These are phyloP conservation scores for Hyaloraphidium curvatum DNA, from an alignment of 192 early-diverging fungal genomes.

Conservation along the genomic window DNA sequence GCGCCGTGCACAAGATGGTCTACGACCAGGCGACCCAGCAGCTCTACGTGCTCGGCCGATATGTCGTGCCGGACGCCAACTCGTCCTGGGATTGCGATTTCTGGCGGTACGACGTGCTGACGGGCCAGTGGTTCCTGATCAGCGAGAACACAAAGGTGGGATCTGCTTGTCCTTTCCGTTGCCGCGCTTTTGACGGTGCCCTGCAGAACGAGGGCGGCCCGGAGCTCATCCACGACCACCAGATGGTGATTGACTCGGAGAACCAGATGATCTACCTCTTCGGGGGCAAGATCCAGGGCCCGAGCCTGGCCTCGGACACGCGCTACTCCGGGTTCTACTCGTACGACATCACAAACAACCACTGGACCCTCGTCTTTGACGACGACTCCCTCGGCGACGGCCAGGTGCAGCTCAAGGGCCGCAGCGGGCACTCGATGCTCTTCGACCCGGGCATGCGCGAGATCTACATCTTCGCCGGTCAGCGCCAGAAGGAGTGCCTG, in stretches of 20 bases:
- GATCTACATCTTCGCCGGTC: constrained; percentile 78
- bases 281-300: constrained; percentile 52
- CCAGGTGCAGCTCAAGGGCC: constrained; percentile 49
- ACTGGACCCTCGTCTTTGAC: constrained; percentile 44
- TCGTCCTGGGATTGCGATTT: constrained; percentile 64
- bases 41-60: constrained; percentile 75
- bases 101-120: constrained; percentile 63
- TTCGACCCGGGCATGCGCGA: constrained; percentile 48
- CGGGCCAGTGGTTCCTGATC: constrained; percentile 46
- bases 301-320: constrained; percentile 23
- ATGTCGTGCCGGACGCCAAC: constrained; percentile 58
- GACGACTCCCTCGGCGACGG: constrained; percentile 8
- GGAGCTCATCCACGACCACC: constrained; percentile 74
- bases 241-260: constrained; percentile 71
- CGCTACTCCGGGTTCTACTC: constrained; percentile 75
- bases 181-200: background rate
- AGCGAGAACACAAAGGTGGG: constrained; percentile 56
- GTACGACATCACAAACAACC: constrained; percentile 43
- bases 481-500: constrained; percentile 60
- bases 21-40: constrained; percentile 52
- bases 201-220: constrained; percentile 59
- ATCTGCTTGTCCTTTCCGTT: background rate
- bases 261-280: constrained; percentile 65
- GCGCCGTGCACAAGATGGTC: constrained; percentile 86
- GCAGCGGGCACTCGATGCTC: constrained; percentile 81